Base-by-base conservation (phyloP, 169 alveolate genomes). In the Babesia bigemina region DNA sequence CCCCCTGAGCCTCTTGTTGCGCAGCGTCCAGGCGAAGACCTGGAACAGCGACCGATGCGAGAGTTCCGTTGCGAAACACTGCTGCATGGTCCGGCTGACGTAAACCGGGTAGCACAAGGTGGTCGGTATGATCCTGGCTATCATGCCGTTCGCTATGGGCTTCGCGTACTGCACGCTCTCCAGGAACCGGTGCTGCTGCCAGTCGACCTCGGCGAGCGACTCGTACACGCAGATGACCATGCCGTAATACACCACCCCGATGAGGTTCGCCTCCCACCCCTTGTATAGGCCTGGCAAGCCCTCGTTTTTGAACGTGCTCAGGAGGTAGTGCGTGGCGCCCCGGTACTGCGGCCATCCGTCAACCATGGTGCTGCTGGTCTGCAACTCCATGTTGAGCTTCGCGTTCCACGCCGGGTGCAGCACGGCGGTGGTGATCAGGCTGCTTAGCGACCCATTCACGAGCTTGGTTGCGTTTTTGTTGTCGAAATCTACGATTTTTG, bases 261-360 rank as follows among this genome's bases (percentile, higher is more conserved):
- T 39, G 28, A 73, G 4, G 12, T 75, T 45, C 14, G 66, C 90
- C 39, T 75, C 67, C 62, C 71, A 70, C 16, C 90, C 90, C 58
- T 66, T 56, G 29, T 63, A 83, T 0, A 60, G 13, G 19, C 71
- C 82, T 19, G 55, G n/a, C 2, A 55, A 19, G 17, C 90, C 90
- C 19, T 69, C 61, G 28, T 52, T 59, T 19, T 50, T 42, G 55
- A 58, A 45, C 19, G 90, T 83, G 53, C 22, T 48, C 22, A 52
- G 14, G 8, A 83, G 16, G 53, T 75, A 83, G 57, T 83, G 74
- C 21, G 50, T 22, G 17, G 90, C 76, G 11, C 86, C 86, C n/a
- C 90, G 65, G 63, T 75, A 74, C 55, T 74, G 85, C 16, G 86
- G 86, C 90, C 90, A 83, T 10, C 90, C 90, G 53, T 73, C 90